Evolutionary conservation across 2,329 filamentous ascomycete genomes (phyloP), one percentile per base, ranked within the genome.

Genomic region (Cladosporium colombiae): DNA sequence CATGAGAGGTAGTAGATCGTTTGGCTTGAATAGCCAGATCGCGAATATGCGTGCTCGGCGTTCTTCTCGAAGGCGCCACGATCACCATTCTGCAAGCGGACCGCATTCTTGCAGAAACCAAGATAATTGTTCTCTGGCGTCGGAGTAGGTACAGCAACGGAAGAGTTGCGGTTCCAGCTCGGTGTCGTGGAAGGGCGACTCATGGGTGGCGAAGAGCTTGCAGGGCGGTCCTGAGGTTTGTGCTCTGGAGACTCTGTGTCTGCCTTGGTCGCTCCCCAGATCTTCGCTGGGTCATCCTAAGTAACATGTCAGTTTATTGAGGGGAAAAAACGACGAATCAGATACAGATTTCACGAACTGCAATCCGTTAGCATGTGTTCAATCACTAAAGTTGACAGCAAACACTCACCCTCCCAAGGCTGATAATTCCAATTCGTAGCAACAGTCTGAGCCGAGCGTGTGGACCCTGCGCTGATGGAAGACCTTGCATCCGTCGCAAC

Each of bases 51-150:
- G 65, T 70, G 63, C 49, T 74, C 71, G 35, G 70, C 70, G 50
- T 67, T 62, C 31, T 70, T 73, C 16, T 65, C 70, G 68, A 81
- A 75, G 2, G 78, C 67, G 6, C 63, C 67, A 62, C 66, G 73
- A 65, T 75, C 71, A 21, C 74, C 72, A 55, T 77, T 80, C 56
- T 78, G 74, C 3, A 76, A 66, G 40, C 79, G 78, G 76, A 78
- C 81, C 5, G 80, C 80, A 11, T 78, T 77, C 73, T 81, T 82
- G 75, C 82, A 84, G 74, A 83, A 83, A 4, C 74, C 74, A 3
- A 75, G 69, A 65, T 74, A 77, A 18, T 75, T 70, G 64, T 77
- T 77, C 11, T 75, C 71, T 4, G 72, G 72, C 11, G 68, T 74
- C 2, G 74, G 74, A 3, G 68, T 72, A 1, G 72, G 68, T 5